Percentiles rank a stretch among this genome's conserved stretches.
Conservation (phyloP, 139 green algal genomes). For the Micromonas pusilla region DNA sequence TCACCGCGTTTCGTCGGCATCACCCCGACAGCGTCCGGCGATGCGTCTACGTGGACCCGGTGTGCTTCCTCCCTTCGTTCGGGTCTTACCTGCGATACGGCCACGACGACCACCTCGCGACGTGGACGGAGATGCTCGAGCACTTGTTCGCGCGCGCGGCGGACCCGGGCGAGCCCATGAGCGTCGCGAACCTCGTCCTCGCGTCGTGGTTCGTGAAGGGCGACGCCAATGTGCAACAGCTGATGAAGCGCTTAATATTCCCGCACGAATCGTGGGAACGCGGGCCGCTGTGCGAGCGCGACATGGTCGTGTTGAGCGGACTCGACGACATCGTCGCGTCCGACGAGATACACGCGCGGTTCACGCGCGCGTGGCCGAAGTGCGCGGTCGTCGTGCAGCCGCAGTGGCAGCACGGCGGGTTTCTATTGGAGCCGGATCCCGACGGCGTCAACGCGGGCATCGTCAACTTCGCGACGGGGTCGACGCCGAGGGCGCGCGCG, state of each 20-base stretch:
- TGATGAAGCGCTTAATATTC: slow-evolving; percentile 21
- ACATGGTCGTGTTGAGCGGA: slow-evolving; percentile 4
- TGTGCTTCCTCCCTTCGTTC: slow-evolving; percentile 21
- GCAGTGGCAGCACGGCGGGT: slow-evolving; percentile 23
- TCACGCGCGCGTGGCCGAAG: slow-evolving; percentile 11
- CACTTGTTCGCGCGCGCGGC: not conserved
- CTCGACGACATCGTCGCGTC: slow-evolving; percentile 16
- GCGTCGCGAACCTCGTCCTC: slow-evolving; percentile 1
- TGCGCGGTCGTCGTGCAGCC: not conserved
- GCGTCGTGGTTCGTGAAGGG: slow-evolving; percentile 18
- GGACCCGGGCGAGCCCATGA: slow-evolving; percentile 15
- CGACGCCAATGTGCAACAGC: not conserved
- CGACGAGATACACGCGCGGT: not conserved
- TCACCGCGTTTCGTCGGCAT: slow-evolving; percentile 7
- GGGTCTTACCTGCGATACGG: slow-evolving; percentile 17
- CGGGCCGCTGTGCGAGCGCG: not conserved
- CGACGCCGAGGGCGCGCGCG: no score
- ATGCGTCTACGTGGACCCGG: slow-evolving; percentile 16
- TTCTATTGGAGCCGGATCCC: slow-evolving; percentile 9
- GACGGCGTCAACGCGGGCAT: not conserved
- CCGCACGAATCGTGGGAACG: slow-evolving; percentile 20
- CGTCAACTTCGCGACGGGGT: not conserved
- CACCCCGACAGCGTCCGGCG: slow-evolving; percentile 2
- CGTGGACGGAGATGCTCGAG: not conserved
- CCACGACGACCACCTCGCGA: slow-evolving; percentile 8